Evolutionary conservation across 2,329 filamentous ascomycete genomes (phyloP), one percentile per base, ranked within the genome.

Genomic region (Blastomyces silverae): DNA sequence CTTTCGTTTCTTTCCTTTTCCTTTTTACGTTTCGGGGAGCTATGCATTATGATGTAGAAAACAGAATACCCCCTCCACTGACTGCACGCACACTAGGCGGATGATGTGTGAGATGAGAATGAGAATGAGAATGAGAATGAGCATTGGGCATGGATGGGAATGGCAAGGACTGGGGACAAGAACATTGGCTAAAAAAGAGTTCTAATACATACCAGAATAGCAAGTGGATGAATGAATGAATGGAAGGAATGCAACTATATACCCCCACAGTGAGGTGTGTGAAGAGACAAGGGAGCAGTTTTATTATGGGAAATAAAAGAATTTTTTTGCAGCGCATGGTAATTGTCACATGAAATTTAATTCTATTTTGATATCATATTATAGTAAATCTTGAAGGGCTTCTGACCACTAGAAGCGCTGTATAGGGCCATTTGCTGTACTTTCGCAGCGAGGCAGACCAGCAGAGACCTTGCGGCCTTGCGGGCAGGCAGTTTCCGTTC

Each of bases 41-140:
- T 13, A 52, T 61, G 42, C 42, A 61, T 61, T 31, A 34, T 37
- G 59, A 61, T 34, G 46, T 31, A 52, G 28, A 31, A 31, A 48
- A 8, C 28, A 34, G n/a, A 48, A 61, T 50, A 61, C 59, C 42
- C 59, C 42, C 59, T 22, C 25, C 39, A 39, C 20, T 25, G n/a
- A 6, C 17, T 13, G n/a, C 34, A n/a, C n/a, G 15, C 56, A 37
- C 34, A 25, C 37, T 20, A 42, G 15, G 34, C 34, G 37, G 56
- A 42, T 58, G 34, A 58, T 39, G 34, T 25, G n/a, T 15, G 34
- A 58, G 37, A 58, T 42, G 55, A 42, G n/a, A 42, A 44, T 15
- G 31, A 15, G 56, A 11, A 56, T 42, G 34, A 58, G 34, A 25
- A 58, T 15, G 34, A 58, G 34, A 15, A 58, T 15, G 17, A 6